Conservation (phyloP, 31 red algal genomes). For the Odonthalia washingtoniensis region DNA sequence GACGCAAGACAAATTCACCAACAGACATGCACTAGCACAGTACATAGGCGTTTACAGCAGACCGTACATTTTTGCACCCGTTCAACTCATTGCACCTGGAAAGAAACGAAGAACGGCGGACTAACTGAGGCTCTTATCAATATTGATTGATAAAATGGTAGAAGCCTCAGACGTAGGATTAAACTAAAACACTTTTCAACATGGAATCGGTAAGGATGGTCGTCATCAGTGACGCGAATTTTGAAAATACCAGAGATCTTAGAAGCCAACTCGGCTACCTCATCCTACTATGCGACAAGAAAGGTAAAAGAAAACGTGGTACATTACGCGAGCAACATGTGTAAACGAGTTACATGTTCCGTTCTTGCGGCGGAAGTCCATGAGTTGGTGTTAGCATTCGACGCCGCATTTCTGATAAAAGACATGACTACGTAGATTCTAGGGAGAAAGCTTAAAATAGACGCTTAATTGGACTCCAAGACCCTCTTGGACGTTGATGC, state of each 20-base stretch:
- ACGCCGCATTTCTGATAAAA: no score
- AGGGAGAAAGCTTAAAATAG: no score
- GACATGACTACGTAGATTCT: no score
- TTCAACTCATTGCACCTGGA: neutral
- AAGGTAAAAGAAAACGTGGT: neutral
- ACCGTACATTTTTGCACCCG: neutral
- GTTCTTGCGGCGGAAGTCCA: constrained; percentile 40
- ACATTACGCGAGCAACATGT: constrained; percentile 32
- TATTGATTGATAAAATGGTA: neutral
- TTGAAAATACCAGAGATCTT: neutral
- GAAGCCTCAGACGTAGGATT: neutral
- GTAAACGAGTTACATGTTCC: constrained; percentile 7
- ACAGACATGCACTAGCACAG: neutral
- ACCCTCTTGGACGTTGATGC: no score
- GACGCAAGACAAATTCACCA: neutral
- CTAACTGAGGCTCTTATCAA: neutral
- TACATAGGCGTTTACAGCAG: neutral
- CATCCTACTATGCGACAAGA: neutral
- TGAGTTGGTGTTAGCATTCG: no score
- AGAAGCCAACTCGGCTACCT: constrained; percentile 22
- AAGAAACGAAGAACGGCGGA: neutral
- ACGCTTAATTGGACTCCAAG: no score
- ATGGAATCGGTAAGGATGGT: neutral
- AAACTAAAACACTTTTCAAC: neutral
- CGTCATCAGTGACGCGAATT: constrained; percentile 16